These are phyloP conservation scores for Metschnikowia shivogae DNA, from an alignment of 805 yeast species.

Conservation along the genomic window DNA sequence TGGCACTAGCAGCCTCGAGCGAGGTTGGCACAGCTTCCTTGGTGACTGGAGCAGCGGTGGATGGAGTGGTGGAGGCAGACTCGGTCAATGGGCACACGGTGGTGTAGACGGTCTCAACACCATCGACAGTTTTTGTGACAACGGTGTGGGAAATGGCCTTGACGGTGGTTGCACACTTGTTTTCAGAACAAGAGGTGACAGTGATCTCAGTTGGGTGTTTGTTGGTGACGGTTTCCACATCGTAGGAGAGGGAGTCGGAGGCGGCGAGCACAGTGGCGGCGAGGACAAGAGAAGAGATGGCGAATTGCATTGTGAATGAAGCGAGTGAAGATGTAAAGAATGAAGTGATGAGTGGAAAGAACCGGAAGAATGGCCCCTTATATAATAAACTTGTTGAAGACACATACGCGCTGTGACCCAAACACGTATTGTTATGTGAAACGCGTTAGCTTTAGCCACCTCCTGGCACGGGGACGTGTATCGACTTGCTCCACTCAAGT, in stretches of 20 bases:
- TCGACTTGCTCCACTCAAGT: background rate
- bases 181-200: slow-evolving; percentile 24
- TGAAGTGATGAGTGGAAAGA: background rate
- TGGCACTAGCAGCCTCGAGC: slow-evolving; percentile 14
- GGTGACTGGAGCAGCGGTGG: slow-evolving; percentile 8
- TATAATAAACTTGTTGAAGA: background rate
- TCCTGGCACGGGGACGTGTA: background rate
- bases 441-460: slow-evolving; percentile 2
- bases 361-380: background rate
- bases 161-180: slow-evolving; percentile 19
- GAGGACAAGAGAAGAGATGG: slow-evolving; percentile 17
- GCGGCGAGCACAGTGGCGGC: slow-evolving; percentile 21
- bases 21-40: slow-evolving; percentile 6
- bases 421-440: background rate
- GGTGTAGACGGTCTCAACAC: slow-evolving; percentile 23
- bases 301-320: slow-evolving; percentile 21
- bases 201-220: slow-evolving; percentile 26
- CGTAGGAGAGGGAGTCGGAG: slow-evolving; percentile 18
- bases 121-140: slow-evolving; percentile 25
- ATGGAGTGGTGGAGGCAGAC: slow-evolving; percentile 12
- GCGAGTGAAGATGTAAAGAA: background rate
- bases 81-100: slow-evolving; percentile 18
- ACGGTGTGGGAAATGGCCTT: slow-evolving; percentile 13
- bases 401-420: background rate
- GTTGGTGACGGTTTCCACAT: slow-evolving; percentile 18